Base-by-base conservation (phyloP, 148 eudicot species). In the Drosera capensis region DNA sequence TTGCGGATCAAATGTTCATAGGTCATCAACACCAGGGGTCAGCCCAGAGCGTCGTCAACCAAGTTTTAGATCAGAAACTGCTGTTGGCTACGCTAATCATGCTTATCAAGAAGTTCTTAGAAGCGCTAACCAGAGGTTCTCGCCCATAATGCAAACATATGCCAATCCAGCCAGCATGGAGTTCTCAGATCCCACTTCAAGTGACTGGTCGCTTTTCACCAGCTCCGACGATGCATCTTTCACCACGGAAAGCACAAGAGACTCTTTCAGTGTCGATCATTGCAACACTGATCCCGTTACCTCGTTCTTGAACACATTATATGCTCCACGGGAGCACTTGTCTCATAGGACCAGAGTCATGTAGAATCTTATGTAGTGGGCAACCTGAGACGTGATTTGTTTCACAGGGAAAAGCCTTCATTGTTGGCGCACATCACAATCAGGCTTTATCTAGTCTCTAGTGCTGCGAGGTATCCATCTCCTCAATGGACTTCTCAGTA, bases 171-270 rank as follows among this genome's bases (percentile, higher is more conserved):
- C n/a, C 38, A 1, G 38, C 5, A 11, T 5, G 38, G 38, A 74
- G 20, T 82, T 65, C 44, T 79, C 88, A 13, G 96, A 82, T 25
- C 72, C 72, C 1, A 62, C 90, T 25, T 67, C 96, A 1, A 86
- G 87, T 37, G 96, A 86, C 36, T 82, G 82, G 85, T 86, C 96
- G 40, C 64, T 82, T 15, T 86, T 86, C 54, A 86, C 96, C n/a
- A 86, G 94, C 79, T 86, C 94, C 0, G 96, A 86, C 29, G 96
- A 86, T 3, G 84, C 96, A 20, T 82, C 94, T 15, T 79, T 82
- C 68, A 82, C 94, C 26, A 82, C 88, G 9, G 96, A 86, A 65
- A 86, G 96, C 51, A 80, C 94, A 2, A 37, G 96, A 34, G 96
- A 86, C 62, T 86, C 96, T 16, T 82, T 82, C 68, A 76, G 94